Conservation (phyloP, 1,139 yeast species). For the Suhomyces choctaworum region DNA sequence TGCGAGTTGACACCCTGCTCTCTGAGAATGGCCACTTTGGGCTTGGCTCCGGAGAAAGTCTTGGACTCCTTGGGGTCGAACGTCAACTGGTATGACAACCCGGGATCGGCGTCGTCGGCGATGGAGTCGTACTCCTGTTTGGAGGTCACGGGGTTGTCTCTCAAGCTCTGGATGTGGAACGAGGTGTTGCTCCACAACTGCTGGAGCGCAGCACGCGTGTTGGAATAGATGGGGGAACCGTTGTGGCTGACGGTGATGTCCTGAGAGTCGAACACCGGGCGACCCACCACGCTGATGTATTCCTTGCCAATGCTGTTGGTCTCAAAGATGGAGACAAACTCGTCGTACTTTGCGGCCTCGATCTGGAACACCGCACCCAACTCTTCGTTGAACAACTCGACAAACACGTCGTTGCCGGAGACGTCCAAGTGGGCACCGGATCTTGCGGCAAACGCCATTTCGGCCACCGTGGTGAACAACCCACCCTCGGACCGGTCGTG, state of each 20-base stretch:
- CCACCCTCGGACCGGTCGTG: constrained; percentile 99
- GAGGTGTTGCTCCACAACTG: constrained; percentile 88
- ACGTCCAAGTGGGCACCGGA: constrained; percentile 58
- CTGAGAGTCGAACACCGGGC: constrained; percentile 58
- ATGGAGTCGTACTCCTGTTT: constrained; percentile 80
- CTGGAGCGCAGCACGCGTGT: constrained; percentile 72
- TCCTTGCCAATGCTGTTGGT: constrained; percentile 56
- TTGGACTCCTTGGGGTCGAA: constrained; percentile 37
- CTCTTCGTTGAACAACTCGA: constrained; percentile 85
- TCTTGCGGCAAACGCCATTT: constrained; percentile 98
- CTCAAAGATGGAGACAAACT: constrained; percentile 56
- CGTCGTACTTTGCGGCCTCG: constrained; percentile 48
- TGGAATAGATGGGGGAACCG: constrained; percentile 47
- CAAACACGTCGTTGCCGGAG: constrained; percentile 39
- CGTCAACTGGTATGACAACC: constrained; percentile 78
- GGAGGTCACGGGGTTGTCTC: constrained; percentile 93
- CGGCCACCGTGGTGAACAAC: constrained; percentile 75
- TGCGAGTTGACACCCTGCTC: constrained; percentile 99
- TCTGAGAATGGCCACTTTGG: constrained; percentile 93
- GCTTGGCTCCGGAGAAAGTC: constrained; percentile 51
- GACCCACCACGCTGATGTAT: constrained; percentile 65
- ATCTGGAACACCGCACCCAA: constrained; percentile 97
- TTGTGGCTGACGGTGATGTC: constrained; percentile 49
- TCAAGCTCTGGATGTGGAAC: constrained; percentile 81
- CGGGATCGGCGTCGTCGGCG: constrained; percentile 83